These are phyloP conservation scores for Naganishia albida DNA, from an alignment of 1,284 basidiomycete genomes.

Conservation along the genomic window DNA sequence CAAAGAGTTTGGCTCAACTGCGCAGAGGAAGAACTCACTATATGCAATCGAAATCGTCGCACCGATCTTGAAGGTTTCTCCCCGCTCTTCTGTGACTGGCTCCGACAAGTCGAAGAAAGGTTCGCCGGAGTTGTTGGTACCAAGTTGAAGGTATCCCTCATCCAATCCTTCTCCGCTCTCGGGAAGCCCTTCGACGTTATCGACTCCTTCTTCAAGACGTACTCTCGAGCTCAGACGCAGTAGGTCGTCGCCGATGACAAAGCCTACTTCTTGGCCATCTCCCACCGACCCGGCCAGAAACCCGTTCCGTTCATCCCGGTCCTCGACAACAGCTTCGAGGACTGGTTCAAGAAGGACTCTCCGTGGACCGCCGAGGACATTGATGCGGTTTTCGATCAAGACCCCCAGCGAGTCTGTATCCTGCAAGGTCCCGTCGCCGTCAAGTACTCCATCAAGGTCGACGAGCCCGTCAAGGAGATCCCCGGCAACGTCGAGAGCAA, in stretches of 20 bases:
- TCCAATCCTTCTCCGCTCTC: constrained; percentile 85
- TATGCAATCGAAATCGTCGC: no score
- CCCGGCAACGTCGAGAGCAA: constrained; percentile 80
- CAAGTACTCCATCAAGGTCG: constrained; percentile 81
- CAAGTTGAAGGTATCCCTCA: constrained; percentile 73
- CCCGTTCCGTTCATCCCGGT: constrained; percentile 99
- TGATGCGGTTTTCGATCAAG: constrained; percentile 96
- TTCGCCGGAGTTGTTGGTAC: constrained; percentile 87
- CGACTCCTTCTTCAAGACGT: constrained; percentile 79
- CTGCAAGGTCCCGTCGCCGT: constrained; percentile 95
- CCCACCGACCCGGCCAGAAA: constrained; percentile 94
- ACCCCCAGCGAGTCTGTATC: constrained; percentile 96
- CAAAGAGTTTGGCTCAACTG: constrained; percentile 28
- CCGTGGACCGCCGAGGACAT: constrained; percentile 98
- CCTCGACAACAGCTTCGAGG: constrained; percentile 86
- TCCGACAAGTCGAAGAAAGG: constrained; percentile 92
- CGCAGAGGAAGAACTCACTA: constrained; percentile 22
- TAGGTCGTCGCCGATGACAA: constrained; percentile 93
- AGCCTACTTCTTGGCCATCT: constrained; percentile 91
- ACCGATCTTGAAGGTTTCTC: no score
- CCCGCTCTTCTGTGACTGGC: constrained; percentile 95
- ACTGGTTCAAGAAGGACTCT: constrained; percentile 99
- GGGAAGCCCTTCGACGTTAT: constrained; percentile 80
- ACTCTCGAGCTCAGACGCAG: constrained; percentile 78
- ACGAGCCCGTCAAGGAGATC: constrained; percentile 90